Evolutionary conservation across 1,284 basidiomycete species (phyloP), one percentile per base, ranked within the genome.

Genomic region (Singerocomus rubriflavus): DNA sequence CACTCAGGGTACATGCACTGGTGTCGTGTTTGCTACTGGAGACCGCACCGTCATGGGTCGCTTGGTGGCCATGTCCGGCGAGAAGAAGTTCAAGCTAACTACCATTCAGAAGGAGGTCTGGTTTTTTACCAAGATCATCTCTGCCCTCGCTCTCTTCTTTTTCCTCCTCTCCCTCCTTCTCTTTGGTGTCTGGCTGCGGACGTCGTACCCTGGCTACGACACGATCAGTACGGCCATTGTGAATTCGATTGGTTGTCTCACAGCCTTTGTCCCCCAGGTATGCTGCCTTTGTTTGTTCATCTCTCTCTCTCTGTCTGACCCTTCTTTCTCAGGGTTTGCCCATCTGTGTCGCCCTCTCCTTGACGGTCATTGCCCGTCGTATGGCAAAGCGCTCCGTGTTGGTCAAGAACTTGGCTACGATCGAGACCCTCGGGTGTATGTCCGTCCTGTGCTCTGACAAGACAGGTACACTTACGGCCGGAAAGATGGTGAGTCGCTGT

Each of bases 391-490:
- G 76, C 41, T 74, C 80, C 50, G 75, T 83, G 4, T 70, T 84
- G 16, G 78, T 78, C 57, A 84, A 83, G 57, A 75, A 76, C 46
- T 68, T 84, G 44, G 75, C 80, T 48, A 82, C 80, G 1, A 79
- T 82, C 54, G 82, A 74, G 62, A 81, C 81, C 1, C 74, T 85
- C 26, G 82, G 82, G 0, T 73, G 73, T 38, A 79, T 84, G 61
- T 75, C 76, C n/a, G 75, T 82, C 37, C 60, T 81, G 17, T 79
- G 77, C 61, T 77, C 77, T 4, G 80, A 82, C 67, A 82, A 82
- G 42, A 65, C 63, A 2, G 74, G 83, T 14, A 85, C 67, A 11
- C 67, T 72, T 51, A 77, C 70, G 0, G 67, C 72, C 9, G 73
- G 72, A 40, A 73, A 69, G 55, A 69, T 69, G 68, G 66, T 68